Conservation (phyloP, 78 protist genomes). For the Mantamonas sphyraenae region DNA sequence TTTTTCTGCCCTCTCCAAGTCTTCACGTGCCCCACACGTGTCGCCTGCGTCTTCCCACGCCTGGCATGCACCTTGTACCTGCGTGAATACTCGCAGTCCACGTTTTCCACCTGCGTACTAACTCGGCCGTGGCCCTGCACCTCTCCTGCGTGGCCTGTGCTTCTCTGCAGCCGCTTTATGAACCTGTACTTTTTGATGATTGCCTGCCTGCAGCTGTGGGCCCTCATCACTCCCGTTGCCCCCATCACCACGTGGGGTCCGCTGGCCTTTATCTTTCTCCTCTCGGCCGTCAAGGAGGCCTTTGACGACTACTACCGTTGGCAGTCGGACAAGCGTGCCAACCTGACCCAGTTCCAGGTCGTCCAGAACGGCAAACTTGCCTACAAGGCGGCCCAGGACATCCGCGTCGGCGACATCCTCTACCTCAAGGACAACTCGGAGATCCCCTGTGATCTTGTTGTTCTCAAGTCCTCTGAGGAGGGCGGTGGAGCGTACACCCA, state of each 20-base stretch:
- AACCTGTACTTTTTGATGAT: slow-evolving; percentile 69
- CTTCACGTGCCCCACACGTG: neutral
- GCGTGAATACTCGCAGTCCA: neutral
- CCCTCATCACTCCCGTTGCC: slow-evolving; percentile 39
- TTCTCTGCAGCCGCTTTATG: slow-evolving; percentile 38
- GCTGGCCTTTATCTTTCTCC: slow-evolving; percentile 47
- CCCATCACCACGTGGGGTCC: slow-evolving; percentile 71
- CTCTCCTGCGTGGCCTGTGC: neutral
- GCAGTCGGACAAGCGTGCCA: neutral
- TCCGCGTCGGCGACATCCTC: slow-evolving; percentile 67
- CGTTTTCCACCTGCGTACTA: neutral
- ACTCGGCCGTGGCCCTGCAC: neutral
- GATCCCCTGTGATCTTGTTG: slow-evolving; percentile 57
- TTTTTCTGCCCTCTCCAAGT: neutral
- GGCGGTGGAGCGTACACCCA: slow-evolving; percentile 31
- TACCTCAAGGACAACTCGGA: slow-evolving; percentile 27
- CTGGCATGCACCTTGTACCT: neutral
- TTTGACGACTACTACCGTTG: slow-evolving; percentile 35
- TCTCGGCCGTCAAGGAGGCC: slow-evolving; percentile 71
- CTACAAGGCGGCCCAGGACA: slow-evolving; percentile 3
- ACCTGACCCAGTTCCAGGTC: neutral
- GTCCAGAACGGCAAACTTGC: too few species aligned
- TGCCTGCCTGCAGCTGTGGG: slow-evolving; percentile 54
- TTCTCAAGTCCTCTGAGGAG: slow-evolving; percentile 45
- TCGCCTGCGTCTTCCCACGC: neutral